Conservation (phyloP, 306 rosid genomes). For the Albizia julibrissin region DNA sequence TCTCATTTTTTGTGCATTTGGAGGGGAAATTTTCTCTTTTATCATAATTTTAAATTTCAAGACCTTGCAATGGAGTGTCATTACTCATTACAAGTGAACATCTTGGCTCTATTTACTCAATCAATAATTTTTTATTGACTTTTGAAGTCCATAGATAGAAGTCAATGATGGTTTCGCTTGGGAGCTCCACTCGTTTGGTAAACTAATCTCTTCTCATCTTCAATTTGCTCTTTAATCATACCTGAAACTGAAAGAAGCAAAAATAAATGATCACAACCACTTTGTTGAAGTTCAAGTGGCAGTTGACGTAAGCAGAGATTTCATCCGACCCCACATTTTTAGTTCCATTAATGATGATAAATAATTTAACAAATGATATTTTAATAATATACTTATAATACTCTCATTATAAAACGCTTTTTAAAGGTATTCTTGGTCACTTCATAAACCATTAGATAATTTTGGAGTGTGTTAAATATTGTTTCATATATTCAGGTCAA, state of each 20-base stretch:
- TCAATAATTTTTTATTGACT: background rate
- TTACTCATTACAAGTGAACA: background rate
- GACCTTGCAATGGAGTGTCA: too few relatives aligned
- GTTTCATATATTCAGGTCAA: too few relatives aligned
- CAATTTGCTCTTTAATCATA: background rate
- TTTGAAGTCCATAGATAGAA: background rate
- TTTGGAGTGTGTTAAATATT: too few relatives aligned
- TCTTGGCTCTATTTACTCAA: background rate
- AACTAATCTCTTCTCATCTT: constrained; percentile 5
- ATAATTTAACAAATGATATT: too few relatives aligned
- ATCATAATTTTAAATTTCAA: too few relatives aligned
- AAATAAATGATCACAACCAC: background rate
- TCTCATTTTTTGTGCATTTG: too few relatives aligned
- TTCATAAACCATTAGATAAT: too few relatives aligned
- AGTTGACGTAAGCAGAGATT: background rate
- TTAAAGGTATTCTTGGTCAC: too few relatives aligned
- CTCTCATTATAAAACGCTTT: too few relatives aligned
- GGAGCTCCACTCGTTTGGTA: background rate
- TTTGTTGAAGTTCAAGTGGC: background rate
- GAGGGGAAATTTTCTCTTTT: too few relatives aligned
- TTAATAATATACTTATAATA: too few relatives aligned
- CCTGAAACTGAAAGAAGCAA: background rate
- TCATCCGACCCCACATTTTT: background rate
- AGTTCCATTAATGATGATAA: background rate
- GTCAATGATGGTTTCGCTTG: background rate